Conservation (phyloP, 2,329 filamentous ascomycete species). For the Pyricularia sp. region DNA sequence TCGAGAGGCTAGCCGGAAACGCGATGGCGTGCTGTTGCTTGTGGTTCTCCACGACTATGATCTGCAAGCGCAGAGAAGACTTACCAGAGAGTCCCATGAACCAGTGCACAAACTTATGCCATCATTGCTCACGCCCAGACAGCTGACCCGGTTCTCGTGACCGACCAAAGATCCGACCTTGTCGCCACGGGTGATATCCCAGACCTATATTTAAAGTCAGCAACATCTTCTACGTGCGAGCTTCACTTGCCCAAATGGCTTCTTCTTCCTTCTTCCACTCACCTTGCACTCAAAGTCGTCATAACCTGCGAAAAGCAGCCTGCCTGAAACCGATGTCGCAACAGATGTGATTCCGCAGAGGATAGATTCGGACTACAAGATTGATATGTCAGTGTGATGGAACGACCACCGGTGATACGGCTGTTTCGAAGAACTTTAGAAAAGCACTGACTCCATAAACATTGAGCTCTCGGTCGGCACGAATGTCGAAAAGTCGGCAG, state of each 20-base stretch:
- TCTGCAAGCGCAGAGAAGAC: constrained; percentile 23
- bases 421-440: neutral
- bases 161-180: constrained; percentile 94
- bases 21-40: neutral
- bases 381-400: neutral
- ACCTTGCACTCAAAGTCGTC: constrained; percentile 99
- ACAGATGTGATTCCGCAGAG: constrained; percentile 97
- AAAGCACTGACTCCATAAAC: constrained; percentile 47
- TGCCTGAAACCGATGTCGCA: constrained; percentile 90
- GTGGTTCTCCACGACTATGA: too few relatives aligned
- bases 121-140: constrained; percentile 95
- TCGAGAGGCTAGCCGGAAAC: neutral
- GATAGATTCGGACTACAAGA: constrained; percentile 75
- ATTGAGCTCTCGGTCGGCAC: constrained; percentile 71
- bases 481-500: constrained; percentile 94
- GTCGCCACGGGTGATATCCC: constrained; percentile 93
- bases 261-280: constrained; percentile 17
- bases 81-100: constrained; percentile 97
- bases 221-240: neutral
- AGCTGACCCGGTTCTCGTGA: constrained; percentile 98
- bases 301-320: constrained; percentile 91
- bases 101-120: constrained; percentile 98
- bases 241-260: neutral
- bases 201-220: constrained; percentile 51
- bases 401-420: neutral